Evolutionary conservation across 2,329 filamentous ascomycete species (phyloP).

Genomic region (Chrysoporthe austroafricana): DNA sequence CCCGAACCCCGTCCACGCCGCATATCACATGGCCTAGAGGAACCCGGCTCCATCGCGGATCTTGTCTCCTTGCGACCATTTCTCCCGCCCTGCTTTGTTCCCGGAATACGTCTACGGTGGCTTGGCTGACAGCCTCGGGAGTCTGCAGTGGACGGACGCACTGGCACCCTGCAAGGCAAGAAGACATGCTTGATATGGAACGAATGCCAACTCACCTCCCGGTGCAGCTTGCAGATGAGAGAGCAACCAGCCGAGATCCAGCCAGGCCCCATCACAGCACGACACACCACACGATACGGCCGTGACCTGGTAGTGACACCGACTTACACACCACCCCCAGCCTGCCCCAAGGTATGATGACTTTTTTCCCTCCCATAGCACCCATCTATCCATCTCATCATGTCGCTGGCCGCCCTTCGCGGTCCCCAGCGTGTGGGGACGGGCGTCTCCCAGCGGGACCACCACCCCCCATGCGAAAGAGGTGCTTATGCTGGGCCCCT

Average conservation of each 20-base stretch:
- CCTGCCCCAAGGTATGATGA: neutral
- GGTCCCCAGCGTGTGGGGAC: neutral
- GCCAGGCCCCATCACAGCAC: neutral
- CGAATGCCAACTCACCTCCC: neutral
- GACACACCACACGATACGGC: neutral
- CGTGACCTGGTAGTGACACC: neutral
- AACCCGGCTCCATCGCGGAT: too few species aligned
- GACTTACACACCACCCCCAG: neutral
- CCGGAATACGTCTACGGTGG: slow-evolving; percentile 6
- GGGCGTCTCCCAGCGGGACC: neutral
- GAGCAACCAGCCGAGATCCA: too few species aligned
- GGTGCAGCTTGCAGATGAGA: too few species aligned
- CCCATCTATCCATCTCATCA: neutral
- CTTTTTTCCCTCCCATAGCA: neutral
- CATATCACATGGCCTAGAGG: neutral
- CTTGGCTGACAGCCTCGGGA: slow-evolving; percentile 3
- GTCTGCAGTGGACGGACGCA: slow-evolving; percentile 1
- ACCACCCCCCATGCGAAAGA: neutral
- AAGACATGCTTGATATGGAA: slow-evolving; percentile 2
- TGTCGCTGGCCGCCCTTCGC: neutral
- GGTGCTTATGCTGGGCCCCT: neutral
- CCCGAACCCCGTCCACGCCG: neutral
- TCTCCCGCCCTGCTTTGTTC: neutral
- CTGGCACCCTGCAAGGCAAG: slow-evolving; percentile 10
- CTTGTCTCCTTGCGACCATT: neutral